Conservation (phyloP, 2,329 filamentous ascomycete genomes). For the Conoideocrella luteorostrata region DNA sequence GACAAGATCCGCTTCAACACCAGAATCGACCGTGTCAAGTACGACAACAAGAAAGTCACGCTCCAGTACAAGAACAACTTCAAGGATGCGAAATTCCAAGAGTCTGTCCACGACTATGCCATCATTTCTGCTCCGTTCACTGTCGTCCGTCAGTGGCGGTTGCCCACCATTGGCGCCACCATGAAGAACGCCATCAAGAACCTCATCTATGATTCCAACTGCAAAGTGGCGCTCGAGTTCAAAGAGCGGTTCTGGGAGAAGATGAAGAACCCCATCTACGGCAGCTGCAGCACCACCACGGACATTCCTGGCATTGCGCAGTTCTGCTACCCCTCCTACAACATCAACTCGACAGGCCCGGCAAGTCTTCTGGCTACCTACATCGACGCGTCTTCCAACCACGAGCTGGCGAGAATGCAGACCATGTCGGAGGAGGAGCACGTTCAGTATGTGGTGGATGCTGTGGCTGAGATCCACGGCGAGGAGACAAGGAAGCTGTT, state of each 20-base stretch:
- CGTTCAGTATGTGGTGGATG: conserved; percentile 54
- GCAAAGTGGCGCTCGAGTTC: conserved; percentile 62
- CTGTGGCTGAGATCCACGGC: conserved; percentile 64
- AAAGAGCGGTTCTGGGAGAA: conserved; percentile 56
- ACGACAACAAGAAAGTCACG: conserved; percentile 46
- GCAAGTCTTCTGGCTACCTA: conserved; percentile 59
- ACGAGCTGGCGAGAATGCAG: conserved; percentile 33
- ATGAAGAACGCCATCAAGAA: conserved; percentile 42
- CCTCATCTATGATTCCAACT: conserved; percentile 38
- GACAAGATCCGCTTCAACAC: conserved; percentile 50
- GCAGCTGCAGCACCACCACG: conserved; percentile 50
- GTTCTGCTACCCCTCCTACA: conserved; percentile 62
- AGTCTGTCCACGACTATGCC: conserved; percentile 56
- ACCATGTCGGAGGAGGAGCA: conserved; percentile 48
- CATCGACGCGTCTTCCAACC: conserved; percentile 35
- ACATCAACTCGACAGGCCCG: conserved; percentile 56
- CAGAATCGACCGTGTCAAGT: conserved; percentile 51
- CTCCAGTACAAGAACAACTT: conserved; percentile 49
- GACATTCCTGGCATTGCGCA: conserved; percentile 56
- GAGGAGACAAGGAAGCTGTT: conserved; percentile 52
- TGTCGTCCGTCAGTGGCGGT: conserved; percentile 55
- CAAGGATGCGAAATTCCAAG: conserved; percentile 32
- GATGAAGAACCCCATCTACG: conserved; percentile 48
- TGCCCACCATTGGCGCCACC: conserved; percentile 39
- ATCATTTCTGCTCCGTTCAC: conserved; percentile 60